A percentile compares a stretch with the other conserved stretches of the same genome.
These are phyloP conservation scores for Botrytis cinerea DNA, from an alignment of 2,329 filamentous ascomycete genomes.

Conservation along the genomic window DNA sequence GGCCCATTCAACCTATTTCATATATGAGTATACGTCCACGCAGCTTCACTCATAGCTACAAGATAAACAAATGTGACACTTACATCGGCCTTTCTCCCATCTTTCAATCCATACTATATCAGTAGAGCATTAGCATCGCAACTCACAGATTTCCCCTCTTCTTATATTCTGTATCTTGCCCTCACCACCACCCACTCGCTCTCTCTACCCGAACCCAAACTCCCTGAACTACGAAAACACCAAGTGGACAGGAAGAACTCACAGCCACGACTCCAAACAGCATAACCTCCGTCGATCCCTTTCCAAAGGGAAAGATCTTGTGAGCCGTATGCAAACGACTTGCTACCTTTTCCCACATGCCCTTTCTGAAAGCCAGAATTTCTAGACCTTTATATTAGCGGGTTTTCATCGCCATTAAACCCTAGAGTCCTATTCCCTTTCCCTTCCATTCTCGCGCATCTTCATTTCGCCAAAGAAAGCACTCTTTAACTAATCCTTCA, in stretches of 20 bases:
- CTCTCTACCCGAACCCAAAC: too few relatives aligned
- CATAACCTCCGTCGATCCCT: constrained; percentile 52
- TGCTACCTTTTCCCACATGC: constrained; percentile 55
- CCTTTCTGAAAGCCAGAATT: constrained; percentile 53
- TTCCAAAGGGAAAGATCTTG: constrained; percentile 54
- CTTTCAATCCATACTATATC: constrained; percentile 50
- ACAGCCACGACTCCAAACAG: constrained; percentile 52
- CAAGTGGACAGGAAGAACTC: constrained; percentile 1
- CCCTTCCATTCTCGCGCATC: neutral
- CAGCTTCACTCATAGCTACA: neutral
- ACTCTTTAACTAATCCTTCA: neutral
- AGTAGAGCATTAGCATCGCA: neutral
- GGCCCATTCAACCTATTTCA: constrained; percentile 37
- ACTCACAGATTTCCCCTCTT: too few relatives aligned
- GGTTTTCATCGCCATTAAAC: neutral
- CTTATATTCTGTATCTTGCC: neutral
- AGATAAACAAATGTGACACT: constrained; percentile 20
- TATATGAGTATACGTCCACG: constrained; percentile 5
- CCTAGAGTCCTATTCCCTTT: too few relatives aligned
- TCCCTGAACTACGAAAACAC: neutral
- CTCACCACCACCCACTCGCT: neutral
- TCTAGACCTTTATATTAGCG: constrained; percentile 40
- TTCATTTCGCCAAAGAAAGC: neutral
- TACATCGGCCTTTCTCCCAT: constrained; percentile 43
- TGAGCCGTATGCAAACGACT: constrained; percentile 48